A percentile compares a stretch with the other conserved stretches of the same genome.
Conservation (phyloP, 805 yeast genomes). For the baker's yeast (Saccharomyces cerevisiae) region DNA sequence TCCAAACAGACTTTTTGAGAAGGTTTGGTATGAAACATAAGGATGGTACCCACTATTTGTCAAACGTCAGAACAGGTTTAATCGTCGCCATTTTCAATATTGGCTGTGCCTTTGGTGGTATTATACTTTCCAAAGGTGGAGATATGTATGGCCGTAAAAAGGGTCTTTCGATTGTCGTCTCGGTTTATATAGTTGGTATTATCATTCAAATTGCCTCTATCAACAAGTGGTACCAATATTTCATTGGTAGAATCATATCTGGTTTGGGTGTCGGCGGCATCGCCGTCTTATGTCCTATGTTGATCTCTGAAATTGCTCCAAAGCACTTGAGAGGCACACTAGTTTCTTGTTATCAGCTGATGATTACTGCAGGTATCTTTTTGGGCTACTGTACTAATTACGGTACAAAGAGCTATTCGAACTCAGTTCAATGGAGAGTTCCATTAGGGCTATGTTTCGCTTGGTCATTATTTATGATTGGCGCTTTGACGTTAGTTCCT, state of each 20-base stretch:
- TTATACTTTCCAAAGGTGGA: constrained; percentile 46
- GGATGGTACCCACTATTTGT: constrained; percentile 38
- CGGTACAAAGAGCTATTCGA: constrained; percentile 34
- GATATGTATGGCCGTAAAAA: constrained; percentile 54
- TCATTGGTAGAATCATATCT: constrained; percentile 59
- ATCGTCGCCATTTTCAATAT: constrained; percentile 52
- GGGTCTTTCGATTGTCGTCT: constrained; percentile 46
- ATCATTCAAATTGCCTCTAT: constrained; percentile 49
- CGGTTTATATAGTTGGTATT: constrained; percentile 53
- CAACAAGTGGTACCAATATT: constrained; percentile 51
- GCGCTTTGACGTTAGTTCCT: constrained; percentile 53
- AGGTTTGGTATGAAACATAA: constrained; percentile 46
- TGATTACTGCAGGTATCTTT: constrained; percentile 57
- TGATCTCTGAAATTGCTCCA: constrained; percentile 36
- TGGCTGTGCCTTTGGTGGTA: constrained; percentile 67
- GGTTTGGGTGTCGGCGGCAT: constrained; percentile 72
- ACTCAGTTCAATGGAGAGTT: constrained; percentile 51
- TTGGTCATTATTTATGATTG: constrained; percentile 30
- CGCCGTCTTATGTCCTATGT: constrained; percentile 65
- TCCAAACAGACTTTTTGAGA: constrained; percentile 41
- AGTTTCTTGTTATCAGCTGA: constrained; percentile 53
- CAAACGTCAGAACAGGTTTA: constrained; percentile 44
- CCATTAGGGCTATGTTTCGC: constrained; percentile 46
- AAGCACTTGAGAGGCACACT: constrained; percentile 48
- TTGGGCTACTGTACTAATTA: constrained; percentile 60